phyloP scores from a whole-genome alignment of 768 basidiomycete genomes.

The Tylopilus sp. region DNA sequence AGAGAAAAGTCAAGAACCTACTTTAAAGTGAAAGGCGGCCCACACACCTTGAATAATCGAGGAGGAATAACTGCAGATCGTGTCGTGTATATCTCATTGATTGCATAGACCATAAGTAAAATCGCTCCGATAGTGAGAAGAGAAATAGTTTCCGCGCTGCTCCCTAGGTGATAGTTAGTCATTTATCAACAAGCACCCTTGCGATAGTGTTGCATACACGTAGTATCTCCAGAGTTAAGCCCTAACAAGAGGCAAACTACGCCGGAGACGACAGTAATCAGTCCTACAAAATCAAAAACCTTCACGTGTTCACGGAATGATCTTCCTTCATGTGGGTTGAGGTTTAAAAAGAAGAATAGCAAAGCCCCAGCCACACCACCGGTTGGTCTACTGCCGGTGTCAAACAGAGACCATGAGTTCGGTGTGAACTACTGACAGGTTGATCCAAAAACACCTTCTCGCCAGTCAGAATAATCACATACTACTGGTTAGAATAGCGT shows the following conservation, averaged over 20 bases:
- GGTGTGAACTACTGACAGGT: conserved; percentile 24
- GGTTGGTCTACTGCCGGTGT: conserved; percentile 29
- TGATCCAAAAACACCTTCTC: conserved; percentile 36
- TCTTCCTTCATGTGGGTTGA: conserved; percentile 33
- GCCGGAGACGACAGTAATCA: conserved; percentile 32
- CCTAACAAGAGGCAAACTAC: conserved; percentile 39
- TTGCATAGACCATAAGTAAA: conserved; percentile 26
- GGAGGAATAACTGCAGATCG: conserved; percentile 39
- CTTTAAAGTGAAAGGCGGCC: background rate
- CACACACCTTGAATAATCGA: conserved; percentile 34
- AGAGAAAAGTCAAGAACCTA: background rate
- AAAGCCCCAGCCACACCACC: conserved; percentile 32
- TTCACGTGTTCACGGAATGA: conserved; percentile 29
- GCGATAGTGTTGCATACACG: conserved; percentile 22
- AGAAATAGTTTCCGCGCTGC: conserved; percentile 31
- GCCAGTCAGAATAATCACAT: background rate
- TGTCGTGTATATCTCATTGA: conserved; percentile 36
- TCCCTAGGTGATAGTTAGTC: conserved; percentile 23
- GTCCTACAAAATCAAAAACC: conserved; percentile 41
- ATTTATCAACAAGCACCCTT: background rate
- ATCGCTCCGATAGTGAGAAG: conserved; percentile 34
- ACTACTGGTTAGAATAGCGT: conserved; percentile 9
- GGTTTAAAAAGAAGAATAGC: conserved; percentile 35
- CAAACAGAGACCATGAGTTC: background rate
- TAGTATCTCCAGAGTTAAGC: conserved; percentile 33